Evolutionary conservation across 208 protist genomes (phyloP), one percentile per base, ranked within the genome.

Genomic region (Wallacemonas sp.): DNA sequence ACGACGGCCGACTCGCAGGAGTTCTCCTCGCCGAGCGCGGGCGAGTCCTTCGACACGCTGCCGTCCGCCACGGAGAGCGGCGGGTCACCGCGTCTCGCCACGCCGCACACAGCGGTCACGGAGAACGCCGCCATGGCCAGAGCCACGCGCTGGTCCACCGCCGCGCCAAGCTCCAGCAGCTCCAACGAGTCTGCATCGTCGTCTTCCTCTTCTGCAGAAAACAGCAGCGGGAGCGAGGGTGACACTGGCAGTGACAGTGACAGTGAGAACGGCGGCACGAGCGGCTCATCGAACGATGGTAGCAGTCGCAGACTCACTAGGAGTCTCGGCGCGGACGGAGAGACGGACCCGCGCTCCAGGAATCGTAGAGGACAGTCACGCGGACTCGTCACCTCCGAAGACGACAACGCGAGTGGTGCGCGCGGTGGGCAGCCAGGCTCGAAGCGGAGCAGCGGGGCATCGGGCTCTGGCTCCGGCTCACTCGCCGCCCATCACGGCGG

Each of bases 201-300:
- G 16, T 11, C 11, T 16, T 21, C 55, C 21, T 26, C 55, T 61
- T 11, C 16, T 11, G n/a, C n/a, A n/a, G n/a, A n/a, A n/a, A n/a
- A n/a, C n/a, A n/a, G n/a, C n/a, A n/a, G n/a, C n/a, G n/a, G 36
- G 6, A 54, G 46, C 17, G 46, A 54, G 12, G 46, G 46, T 29
- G n/a, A 19, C n/a, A n/a, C n/a, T 39, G 55, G 6, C n/a, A 61
- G 19, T 17, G 55, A 44, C 30, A 61, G 29, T 32, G 55, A 46
- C 55, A 14, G 5, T 6, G 49, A 57, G 19, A 29, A 36, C 9
- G 19, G 36, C 36, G 36, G 16, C 9, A 41, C 9, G 9, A 0
- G 36, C 36, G 12, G 36, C 0, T 17, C 16, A 8, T 0, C 36
- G 9, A 41, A 41, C 36, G 36, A 41, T 41, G 36, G 36, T 8